These are phyloP conservation scores for Phyllachora maydis DNA, from an alignment of 2,329 filamentous ascomycete species.

Conservation along the genomic window DNA sequence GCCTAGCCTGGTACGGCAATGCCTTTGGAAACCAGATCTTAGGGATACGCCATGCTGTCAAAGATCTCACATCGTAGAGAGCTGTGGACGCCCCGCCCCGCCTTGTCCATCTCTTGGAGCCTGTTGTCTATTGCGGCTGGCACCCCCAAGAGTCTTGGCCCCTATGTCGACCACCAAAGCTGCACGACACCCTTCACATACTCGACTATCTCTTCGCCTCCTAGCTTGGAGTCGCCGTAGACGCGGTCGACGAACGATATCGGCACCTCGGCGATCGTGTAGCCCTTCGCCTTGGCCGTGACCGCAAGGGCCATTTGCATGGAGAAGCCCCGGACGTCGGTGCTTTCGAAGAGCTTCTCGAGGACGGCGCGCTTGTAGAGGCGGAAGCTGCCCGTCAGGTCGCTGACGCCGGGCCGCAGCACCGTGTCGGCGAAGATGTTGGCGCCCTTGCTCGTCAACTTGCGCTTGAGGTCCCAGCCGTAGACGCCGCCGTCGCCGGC, in stretches of 20 bases:
- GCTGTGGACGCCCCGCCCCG: no score
- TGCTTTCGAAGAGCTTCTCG: slow-evolving; percentile 74
- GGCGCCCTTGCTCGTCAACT: slow-evolving; percentile 67
- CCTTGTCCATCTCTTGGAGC: no score
- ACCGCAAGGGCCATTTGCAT: slow-evolving; percentile 99
- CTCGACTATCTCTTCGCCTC: slow-evolving; percentile 87
- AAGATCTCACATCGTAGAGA: no score
- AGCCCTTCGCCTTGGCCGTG: slow-evolving; percentile 87
- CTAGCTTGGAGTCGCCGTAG: slow-evolving; percentile 81
- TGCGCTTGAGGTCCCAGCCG: slow-evolving; percentile 89
- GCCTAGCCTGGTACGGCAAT: no score
- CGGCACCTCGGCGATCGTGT: slow-evolving; percentile 81
- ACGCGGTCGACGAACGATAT: slow-evolving; percentile 92
- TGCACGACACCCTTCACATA: slow-evolving; percentile 73
- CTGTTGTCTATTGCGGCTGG: no score
- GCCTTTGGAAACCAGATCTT: no score
- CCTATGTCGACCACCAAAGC: slow-evolving; percentile 35
- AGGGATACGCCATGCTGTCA: no score
- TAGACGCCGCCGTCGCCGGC: slow-evolving; percentile 77
- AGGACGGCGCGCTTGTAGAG: slow-evolving; percentile 84
- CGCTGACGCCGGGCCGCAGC: slow-evolving; percentile 79
- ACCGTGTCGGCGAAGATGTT: slow-evolving; percentile 94
- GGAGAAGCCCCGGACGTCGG: slow-evolving; percentile 90
- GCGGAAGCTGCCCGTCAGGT: slow-evolving; percentile 85
- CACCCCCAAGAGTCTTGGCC: no score